Percentiles rank a stretch among this genome's conserved stretches.
These are phyloP conservation scores for Thymus mandschuricus DNA, from an alignment of 257 asterid genomes.

Conservation along the genomic window DNA sequence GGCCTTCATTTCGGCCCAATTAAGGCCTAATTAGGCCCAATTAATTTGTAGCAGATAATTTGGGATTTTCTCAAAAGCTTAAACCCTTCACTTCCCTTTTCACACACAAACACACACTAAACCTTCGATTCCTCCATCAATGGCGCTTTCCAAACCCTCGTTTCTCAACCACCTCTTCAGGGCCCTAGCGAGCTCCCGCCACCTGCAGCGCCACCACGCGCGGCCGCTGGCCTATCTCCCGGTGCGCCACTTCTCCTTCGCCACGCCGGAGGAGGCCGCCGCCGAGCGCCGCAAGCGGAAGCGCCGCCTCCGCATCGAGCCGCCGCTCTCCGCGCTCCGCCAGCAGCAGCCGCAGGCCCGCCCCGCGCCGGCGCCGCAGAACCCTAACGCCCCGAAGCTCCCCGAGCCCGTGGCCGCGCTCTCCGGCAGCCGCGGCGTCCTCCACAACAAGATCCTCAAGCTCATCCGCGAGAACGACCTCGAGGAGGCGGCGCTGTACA, in stretches of 20 bases:
- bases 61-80: not conserved
- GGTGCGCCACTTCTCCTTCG: slow-evolving; percentile 76
- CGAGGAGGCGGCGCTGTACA: slow-evolving; percentile 87
- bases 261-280: slow-evolving; percentile 96
- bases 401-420: slow-evolving; percentile 81
- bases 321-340: slow-evolving; percentile 72
- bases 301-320: slow-evolving; percentile 87
- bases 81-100: not conserved
- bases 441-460: slow-evolving; percentile 75
- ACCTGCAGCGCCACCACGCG: slow-evolving; percentile 37
- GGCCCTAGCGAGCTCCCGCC: slow-evolving; percentile 49
- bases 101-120: slow-evolving; percentile 5
- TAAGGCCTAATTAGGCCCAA: not conserved
- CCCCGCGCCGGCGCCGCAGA: slow-evolving; percentile 51
- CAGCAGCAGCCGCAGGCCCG: slow-evolving; percentile 57
- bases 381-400: slow-evolving; percentile 84
- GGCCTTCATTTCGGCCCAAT: not conserved
- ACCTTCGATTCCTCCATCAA: slow-evolving; percentile 22
- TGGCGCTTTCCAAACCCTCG: slow-evolving; percentile 79
- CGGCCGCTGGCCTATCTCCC: slow-evolving; percentile 44
- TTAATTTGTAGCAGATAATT: not conserved
- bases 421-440: slow-evolving; percentile 74
- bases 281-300: slow-evolving; percentile 90
- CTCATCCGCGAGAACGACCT: slow-evolving; percentile 90
- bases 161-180: slow-evolving; percentile 53